These are phyloP conservation scores for Endogone sp. DNA, from an alignment of 192 early-diverging fungal species.

Conservation along the genomic window DNA sequence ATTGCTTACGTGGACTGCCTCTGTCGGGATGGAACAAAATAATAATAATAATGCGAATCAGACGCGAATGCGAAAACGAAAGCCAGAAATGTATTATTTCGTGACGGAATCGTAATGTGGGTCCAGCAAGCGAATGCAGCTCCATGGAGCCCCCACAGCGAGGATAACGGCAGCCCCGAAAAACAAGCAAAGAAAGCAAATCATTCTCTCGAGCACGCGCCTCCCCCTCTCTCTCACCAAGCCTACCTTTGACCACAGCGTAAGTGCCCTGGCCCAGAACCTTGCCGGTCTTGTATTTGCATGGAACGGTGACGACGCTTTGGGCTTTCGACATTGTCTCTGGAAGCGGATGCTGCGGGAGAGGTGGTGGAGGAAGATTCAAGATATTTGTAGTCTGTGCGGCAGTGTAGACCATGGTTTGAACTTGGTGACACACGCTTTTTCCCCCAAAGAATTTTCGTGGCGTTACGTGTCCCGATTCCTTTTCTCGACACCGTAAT, in stretches of 20 bases:
- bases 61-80: background rate
- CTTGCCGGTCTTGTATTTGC: slow-evolving; percentile 66
- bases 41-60: no score
- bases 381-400: no score
- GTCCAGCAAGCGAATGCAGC: no score
- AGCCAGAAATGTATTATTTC: background rate
- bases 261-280: slow-evolving; percentile 63
- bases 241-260: slow-evolving; percentile 61
- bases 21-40: slow-evolving; percentile 11
- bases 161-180: no score
- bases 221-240: background rate
- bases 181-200: background rate
- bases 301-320: slow-evolving; percentile 29
- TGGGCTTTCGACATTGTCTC: background rate
- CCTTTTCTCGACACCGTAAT: no score
- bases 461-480: no score
- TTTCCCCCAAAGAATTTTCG: no score
- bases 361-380: no score
- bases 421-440: no score
- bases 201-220: background rate
- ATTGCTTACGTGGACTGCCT: slow-evolving; percentile 50
- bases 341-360: no score
- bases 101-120: background rate
- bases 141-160: no score
- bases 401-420: no score